Base-by-base conservation (phyloP, 1,284 basidiomycete genomes). In the Phenoliferia sp. region DNA sequence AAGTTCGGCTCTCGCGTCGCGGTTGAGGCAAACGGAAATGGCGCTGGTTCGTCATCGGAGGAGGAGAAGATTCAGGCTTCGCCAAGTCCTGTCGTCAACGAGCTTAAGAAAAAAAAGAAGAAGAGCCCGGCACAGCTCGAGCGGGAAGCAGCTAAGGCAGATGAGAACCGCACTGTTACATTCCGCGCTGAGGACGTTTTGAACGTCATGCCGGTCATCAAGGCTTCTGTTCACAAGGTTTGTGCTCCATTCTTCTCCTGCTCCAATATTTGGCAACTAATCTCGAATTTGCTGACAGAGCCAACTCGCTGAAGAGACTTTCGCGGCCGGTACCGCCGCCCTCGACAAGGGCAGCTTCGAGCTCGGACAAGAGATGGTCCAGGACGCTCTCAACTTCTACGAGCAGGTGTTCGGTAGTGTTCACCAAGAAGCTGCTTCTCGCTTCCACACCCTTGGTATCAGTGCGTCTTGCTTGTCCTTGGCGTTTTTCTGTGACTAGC, bases 381-480 rank as follows among this genome's bases (percentile, higher is more conserved):
- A 82, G 57, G 84, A 85, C 69, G 83, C 81, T 52, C 78, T 85
- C 66, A 80, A 81, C 73, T 79, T 83, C 67, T 84, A 82, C 79
- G 84, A 85, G 78, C 82, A 82, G 71, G 82, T 85, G 59, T 84
- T 83, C 76, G 83, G 83, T 3, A 78, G 84, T 28, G 80, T 85
- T 29, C 84, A 85, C 77, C 82, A 84, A 34, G 84, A 85, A 73
- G 82, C 84, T 59, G 83, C 83, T 0, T 77, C 79, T 16, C 82
- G 81, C 65, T 85, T 84, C 77, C 72, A 75, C 62, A 29, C 39
- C 22, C 65, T 76, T 28, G 74, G 74, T 15, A 69, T 74, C 48
- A 19, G 66, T 68, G 26, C 61, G 66, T 70, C 72, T 73, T 56
- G 68, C 69, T 22, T 63, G 71, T 10, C 44, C 34, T 5, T 59